phyloP scores from a whole-genome alignment of 2,329 filamentous ascomycete genomes.

The Dothistroma pini region DNA sequence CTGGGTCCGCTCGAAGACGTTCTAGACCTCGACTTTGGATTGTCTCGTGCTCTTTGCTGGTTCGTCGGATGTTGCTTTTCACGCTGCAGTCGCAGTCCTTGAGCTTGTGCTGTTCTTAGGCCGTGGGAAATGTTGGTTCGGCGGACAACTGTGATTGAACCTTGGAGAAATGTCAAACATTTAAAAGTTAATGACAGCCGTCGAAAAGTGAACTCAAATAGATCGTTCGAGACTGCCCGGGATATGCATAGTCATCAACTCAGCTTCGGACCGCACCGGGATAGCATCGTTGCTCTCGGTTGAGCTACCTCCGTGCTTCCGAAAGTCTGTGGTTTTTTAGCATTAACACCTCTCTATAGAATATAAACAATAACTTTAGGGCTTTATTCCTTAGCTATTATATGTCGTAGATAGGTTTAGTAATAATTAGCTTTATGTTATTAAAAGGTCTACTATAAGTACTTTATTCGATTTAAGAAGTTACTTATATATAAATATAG shows the following conservation, averaged over 20 bases:
- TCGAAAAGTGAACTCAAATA: not conserved
- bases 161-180: not conserved
- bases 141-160: not conserved
- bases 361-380: no score
- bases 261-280: slow-evolving; percentile 5
- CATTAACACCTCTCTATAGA: no score
- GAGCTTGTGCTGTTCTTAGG: not conserved
- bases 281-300: not conserved
- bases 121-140: not conserved
- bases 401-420: no score
- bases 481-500: no score
- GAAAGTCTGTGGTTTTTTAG: no score
- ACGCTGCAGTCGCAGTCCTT: not conserved
- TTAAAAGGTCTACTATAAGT: no score
- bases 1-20: not conserved
- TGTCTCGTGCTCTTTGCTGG: not conserved
- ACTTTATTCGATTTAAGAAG: no score
- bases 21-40: not conserved
- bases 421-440: no score
- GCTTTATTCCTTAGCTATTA: no score
- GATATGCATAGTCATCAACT: not conserved
- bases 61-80: not conserved
- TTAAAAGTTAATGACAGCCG: not conserved
- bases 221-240: slow-evolving; percentile 2
- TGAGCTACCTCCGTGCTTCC: not conserved